Evolutionary conservation across 371 early-diverging fungal genomes (phyloP).

Genomic region (Umbelopsis sp.): DNA sequence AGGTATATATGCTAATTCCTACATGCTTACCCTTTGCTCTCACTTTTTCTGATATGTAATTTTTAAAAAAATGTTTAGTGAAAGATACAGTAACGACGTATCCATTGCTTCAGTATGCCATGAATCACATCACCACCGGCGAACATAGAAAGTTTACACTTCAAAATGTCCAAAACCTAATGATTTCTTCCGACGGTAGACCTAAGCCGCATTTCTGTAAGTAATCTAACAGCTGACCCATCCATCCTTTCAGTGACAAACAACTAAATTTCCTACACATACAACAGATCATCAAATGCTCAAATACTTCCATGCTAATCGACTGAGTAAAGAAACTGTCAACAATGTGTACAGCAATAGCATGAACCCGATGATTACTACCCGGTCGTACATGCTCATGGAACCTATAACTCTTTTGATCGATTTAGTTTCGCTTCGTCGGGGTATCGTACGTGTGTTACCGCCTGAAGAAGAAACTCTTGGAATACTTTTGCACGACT

Average conservation of each 20-base stretch:
- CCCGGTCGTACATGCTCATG: constrained; percentile 78
- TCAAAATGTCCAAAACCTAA: constrained; percentile 68
- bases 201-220: constrained; percentile 63
- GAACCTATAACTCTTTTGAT: constrained; percentile 69
- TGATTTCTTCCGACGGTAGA: constrained; percentile 73
- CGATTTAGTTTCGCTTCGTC: constrained; percentile 65
- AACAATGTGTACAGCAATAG: constrained; percentile 75
- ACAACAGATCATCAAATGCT: constrained; percentile 41
- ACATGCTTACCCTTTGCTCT: no score
- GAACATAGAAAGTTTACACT: constrained; percentile 52
- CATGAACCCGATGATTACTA: constrained; percentile 79
- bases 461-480: constrained; percentile 57
- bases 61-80: constrained; percentile 33
- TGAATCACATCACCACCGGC: constrained; percentile 48
- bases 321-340: constrained; percentile 69
- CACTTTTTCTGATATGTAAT: not conserved
- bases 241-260: not conserved
- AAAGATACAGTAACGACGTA: constrained; percentile 76
- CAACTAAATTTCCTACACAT: constrained; percentile 9
- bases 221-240: constrained; percentile 29
- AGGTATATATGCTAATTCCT: constrained; percentile 26
- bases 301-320: constrained; percentile 55
- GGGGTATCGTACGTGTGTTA: constrained; percentile 66
- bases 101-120: constrained; percentile 79
- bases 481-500: constrained; percentile 73